Evolutionary conservation across 2,329 filamentous ascomycete species (phyloP), one percentile per base, ranked within the genome.

Genomic region (Epichloe hybrida): DNA sequence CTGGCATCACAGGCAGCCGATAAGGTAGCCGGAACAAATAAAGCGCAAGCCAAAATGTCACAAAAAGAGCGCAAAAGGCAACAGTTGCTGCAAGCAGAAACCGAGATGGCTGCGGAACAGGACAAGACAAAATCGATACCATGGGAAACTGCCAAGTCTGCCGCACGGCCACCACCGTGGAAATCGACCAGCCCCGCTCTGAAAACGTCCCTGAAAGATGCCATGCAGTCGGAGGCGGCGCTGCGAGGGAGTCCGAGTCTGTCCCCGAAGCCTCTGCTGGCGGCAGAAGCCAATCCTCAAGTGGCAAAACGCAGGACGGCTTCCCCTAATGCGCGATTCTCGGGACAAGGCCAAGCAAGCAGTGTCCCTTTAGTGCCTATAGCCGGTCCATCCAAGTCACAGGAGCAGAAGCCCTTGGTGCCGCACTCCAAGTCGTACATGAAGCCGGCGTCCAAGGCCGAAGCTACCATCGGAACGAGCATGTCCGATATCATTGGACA

Each of bases 61-160:
- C 93, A 97, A 59, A 95, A 93, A 62, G 90, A 96, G 64, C 82
- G 89, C 21, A 97, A 95, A 69, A 86, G 80, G 62, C 80, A 89
- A 56, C 80, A 88, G 59, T 84, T 88, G 59, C 75, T 80, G 54
- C 80, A 86, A 59, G 69, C 74, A 23, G 69, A 64, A 23, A 63
- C 70, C 37, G 68, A 74, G 53, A 67, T 65, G 35, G 65, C 70
- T 7, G 66, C 69, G 6, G 60, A 61, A 39, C 59, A 61, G n/a
- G 61, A 62, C 35, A 57, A 59, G 35, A 40, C 55, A 12, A 64
- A 56, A 31, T 53, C 54, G n/a, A 66, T 67, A 20, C 69, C 75
- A 2, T 76, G 76, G 71, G 71, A 74, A 50, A 69, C 68, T 27
- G 61, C 62, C 2, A 46, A 60, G 9, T 57, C 64, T 21, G 68